Evolutionary conservation across 2,329 filamentous ascomycete species (phyloP), one percentile per base, ranked within the genome.

Genomic region (Raffaelea deltoideospora): DNA sequence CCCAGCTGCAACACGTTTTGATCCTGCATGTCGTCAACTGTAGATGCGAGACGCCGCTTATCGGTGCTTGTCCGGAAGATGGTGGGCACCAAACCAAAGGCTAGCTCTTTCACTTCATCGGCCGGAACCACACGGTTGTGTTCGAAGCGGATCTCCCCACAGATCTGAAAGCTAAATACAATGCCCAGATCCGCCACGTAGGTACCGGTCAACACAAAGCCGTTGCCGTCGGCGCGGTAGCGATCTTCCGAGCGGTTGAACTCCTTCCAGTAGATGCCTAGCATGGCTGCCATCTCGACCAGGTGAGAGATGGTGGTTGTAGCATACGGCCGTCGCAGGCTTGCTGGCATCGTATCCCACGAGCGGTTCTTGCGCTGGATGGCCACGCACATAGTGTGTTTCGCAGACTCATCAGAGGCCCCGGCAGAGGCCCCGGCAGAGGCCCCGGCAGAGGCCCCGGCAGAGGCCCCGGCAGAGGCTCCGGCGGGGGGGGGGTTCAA

Each of bases 181-280:
- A 72, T 54, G 7, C 70, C 70, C 1, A 72, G 55, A 5, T 72
- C 68, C 20, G 51, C 48, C 3, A 64, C 48, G 19, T 61, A 53
- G 31, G 58, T 55, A 6, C 67, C 66, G 2, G 63, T 56, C 3
- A 71, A 52, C 41, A 67, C 56, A 47, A 62, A 69, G 3, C 67
- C 67, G 42, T 72, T 72, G 18, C 68, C 68, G 37, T 71, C 67
- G 4, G 61, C 68, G n/a, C 62, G 63, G 34, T 72, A 66, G 15
- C 61, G 61, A 43, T 71, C 64, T 11, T 52, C 52, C 9, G 52
- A 60, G 24, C 65, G 58, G 44, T 72, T 65, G 43, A 74, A 74
- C 37, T 68, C 64, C 42, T 66, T 69, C 70, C 70, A 75, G 50
- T 74, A 63, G 10, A 75, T 58, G 9, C 69, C 67, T 13, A 72